A percentile compares a stretch with the other conserved stretches of the same genome.
phyloP scores from a whole-genome alignment of 495 filamentous ascomycete genomes.

The Penicillium egyptiacum region DNA sequence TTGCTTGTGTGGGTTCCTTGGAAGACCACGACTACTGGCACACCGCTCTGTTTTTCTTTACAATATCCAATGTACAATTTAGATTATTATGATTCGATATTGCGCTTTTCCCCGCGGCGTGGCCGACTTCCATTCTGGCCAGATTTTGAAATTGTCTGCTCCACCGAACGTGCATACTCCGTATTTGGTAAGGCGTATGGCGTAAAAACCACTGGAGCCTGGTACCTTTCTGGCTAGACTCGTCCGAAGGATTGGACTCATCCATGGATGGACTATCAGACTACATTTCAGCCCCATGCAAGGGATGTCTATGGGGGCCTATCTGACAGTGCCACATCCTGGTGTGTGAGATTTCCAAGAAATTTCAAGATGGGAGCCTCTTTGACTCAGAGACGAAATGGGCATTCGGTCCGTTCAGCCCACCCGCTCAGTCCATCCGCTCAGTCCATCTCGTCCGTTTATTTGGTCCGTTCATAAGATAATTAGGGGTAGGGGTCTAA shows the following conservation, averaged over 20 bases:
- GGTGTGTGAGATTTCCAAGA: neutral
- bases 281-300: neutral
- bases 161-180: neutral
- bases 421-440: too few species aligned
- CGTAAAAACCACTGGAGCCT: neutral
- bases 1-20: neutral
- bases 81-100: neutral
- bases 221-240: neutral
- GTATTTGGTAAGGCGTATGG: neutral
- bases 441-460: too few species aligned
- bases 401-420: too few species aligned
- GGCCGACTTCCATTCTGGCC: neutral
- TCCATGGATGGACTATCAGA: neutral
- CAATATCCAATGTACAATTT: neutral
- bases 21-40: too few species aligned
- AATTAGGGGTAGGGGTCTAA: too few species aligned
- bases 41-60: neutral
- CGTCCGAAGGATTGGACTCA: neutral
- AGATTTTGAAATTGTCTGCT: neutral
- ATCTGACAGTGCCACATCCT: constrained; percentile 2
- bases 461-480: too few species aligned
- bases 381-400: neutral
- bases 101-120: neutral
- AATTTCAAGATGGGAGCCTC: neutral
- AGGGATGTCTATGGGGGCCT: neutral